phyloP scores from a whole-genome alignment of 2,329 filamentous ascomycete genomes.

The Cercospora sojina region DNA sequence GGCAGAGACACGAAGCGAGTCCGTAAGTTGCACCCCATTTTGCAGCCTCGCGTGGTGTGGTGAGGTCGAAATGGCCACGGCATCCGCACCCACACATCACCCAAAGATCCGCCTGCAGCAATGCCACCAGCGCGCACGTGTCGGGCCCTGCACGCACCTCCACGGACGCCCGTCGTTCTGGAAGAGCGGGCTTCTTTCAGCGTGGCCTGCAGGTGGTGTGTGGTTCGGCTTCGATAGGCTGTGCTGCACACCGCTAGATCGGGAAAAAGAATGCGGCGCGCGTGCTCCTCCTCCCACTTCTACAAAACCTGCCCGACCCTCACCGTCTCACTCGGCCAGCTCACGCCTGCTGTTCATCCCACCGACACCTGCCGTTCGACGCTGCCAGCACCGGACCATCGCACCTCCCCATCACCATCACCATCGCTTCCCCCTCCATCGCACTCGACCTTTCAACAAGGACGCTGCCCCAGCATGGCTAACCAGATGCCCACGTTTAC shows the following conservation, averaged over 20 bases:
- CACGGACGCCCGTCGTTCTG: slow-evolving; percentile 6
- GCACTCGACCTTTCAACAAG: slow-evolving; percentile 40
- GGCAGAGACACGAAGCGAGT: slow-evolving; percentile 38
- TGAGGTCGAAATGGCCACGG: background rate
- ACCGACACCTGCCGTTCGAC: background rate
- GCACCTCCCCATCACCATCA: slow-evolving; percentile 1
- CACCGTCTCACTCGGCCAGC: background rate
- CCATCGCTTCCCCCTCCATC: background rate
- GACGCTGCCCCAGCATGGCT: slow-evolving; percentile 36
- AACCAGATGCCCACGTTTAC: slow-evolving; percentile 25
- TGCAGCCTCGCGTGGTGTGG: background rate
- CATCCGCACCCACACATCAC: background rate
- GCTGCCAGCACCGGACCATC: background rate
- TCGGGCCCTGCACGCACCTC: slow-evolving; percentile 13
- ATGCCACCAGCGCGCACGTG: slow-evolving; percentile 1
- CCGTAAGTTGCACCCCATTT: slow-evolving; percentile 31
- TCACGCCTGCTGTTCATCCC: background rate
- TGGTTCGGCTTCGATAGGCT: slow-evolving; percentile 4
- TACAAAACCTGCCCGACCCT: background rate
- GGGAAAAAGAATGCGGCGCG: slow-evolving; percentile 9
- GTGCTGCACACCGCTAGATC: slow-evolving; percentile 10
- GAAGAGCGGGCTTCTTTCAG: slow-evolving; percentile 6
- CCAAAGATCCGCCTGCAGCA: slow-evolving; percentile 1
- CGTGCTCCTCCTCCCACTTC: background rate
- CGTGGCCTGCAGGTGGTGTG: background rate